Evolutionary conservation across 768 basidiomycete species (phyloP).

Genomic region (Suillus bovinus): DNA sequence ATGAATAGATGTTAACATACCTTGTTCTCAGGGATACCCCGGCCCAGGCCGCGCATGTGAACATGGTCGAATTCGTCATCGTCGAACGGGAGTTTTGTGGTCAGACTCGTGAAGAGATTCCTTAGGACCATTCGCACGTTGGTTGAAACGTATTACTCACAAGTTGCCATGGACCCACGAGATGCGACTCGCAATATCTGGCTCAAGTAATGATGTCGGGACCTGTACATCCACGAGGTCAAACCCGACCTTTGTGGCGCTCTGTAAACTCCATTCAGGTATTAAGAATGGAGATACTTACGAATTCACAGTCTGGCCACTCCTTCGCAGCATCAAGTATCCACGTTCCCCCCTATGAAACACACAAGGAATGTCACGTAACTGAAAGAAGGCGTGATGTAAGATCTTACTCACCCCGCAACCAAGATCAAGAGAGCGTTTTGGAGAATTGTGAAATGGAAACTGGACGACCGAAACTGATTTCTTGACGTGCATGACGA

Average conservation of each 20-base stretch:
- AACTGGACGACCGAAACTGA: slow-evolving; percentile 65
- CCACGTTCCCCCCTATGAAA: slow-evolving; percentile 63
- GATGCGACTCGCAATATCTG: slow-evolving; percentile 55
- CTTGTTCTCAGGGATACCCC: slow-evolving; percentile 76
- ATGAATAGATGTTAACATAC: slow-evolving; percentile 30
- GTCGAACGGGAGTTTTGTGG: slow-evolving; percentile 76
- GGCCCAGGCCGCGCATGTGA: slow-evolving; percentile 65
- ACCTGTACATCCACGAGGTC: slow-evolving; percentile 78
- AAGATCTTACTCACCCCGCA: slow-evolving; percentile 57
- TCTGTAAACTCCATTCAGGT: background rate
- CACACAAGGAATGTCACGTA: background rate
- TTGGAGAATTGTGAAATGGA: slow-evolving; percentile 44
- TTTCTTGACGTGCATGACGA: slow-evolving; percentile 47
- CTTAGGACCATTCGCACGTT: background rate
- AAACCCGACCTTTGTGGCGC: slow-evolving; percentile 63
- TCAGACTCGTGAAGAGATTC: slow-evolving; percentile 46
- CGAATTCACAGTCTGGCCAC: slow-evolving; percentile 67
- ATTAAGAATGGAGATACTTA: slow-evolving; percentile 32
- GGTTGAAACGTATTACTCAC: slow-evolving; percentile 38
- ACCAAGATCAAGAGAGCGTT: slow-evolving; percentile 64
- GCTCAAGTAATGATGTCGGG: slow-evolving; percentile 51
- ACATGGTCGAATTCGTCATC: slow-evolving; percentile 84
- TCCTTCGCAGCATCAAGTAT: slow-evolving; percentile 70
- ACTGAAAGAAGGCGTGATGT: slow-evolving; percentile 12
- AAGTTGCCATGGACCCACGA: slow-evolving; percentile 79